Conservation (phyloP, 2,329 filamentous ascomycete species). For the Calonectria hongkongensis region DNA sequence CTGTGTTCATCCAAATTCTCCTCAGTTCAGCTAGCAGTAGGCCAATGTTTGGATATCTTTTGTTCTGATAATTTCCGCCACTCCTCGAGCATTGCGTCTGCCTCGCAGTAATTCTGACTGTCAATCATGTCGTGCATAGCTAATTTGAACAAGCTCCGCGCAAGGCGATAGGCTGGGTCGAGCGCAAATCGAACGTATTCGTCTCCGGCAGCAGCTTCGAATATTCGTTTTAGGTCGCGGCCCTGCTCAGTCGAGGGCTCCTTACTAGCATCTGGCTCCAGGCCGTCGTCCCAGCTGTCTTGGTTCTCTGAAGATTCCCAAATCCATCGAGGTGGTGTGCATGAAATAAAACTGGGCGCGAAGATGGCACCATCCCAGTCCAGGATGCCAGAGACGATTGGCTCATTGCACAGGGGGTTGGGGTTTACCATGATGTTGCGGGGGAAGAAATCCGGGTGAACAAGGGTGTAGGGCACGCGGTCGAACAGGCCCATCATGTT, state of each 20-base stretch:
- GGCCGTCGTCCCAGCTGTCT: background rate
- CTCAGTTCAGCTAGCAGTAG: background rate
- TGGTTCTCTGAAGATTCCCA: background rate
- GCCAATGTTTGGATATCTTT: background rate
- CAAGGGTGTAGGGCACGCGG: background rate
- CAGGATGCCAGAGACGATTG: background rate
- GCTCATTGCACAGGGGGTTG: background rate
- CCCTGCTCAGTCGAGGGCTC: background rate
- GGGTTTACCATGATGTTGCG: background rate
- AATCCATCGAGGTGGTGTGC: background rate
- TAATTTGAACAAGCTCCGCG: background rate
- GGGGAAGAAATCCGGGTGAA: background rate
- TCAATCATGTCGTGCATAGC: background rate
- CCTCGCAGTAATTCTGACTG: background rate
- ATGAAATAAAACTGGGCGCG: background rate
- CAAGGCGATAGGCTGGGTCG: background rate
- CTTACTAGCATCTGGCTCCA: background rate
- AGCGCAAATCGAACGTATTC: background rate
- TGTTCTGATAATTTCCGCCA: background rate
- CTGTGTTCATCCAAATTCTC: background rate
- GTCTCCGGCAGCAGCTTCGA: background rate
- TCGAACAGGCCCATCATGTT: background rate
- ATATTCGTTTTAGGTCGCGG: background rate
- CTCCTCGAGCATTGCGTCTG: background rate
- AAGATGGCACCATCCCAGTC: slow-evolving; percentile 1